These are phyloP conservation scores for Rhizopogon sp. DNA, from an alignment of 768 basidiomycete species.

Conservation along the genomic window DNA sequence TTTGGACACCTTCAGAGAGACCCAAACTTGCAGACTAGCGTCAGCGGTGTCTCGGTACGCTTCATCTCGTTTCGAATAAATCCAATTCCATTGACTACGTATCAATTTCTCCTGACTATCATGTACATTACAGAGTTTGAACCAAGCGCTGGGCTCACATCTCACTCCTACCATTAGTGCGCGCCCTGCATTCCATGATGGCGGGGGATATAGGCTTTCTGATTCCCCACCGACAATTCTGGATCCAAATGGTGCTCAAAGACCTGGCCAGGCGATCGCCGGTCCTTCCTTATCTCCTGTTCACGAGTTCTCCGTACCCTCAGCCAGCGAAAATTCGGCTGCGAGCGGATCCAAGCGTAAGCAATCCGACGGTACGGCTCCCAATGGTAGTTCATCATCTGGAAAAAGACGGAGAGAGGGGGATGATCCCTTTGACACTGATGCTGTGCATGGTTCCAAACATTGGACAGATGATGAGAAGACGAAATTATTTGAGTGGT, in stretches of 20 bases:
- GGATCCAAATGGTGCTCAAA: constrained; percentile 21
- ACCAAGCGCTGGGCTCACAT: constrained; percentile 56
- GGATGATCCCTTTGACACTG: constrained; percentile 26
- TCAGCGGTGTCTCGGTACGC: constrained; percentile 57
- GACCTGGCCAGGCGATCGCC: constrained; percentile 22
- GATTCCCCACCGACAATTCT: constrained; percentile 28
- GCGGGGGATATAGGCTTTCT: constrained; percentile 18
- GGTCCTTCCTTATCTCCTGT: constrained; percentile 25
- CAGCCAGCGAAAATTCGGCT: constrained; percentile 20
- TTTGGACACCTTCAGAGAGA: constrained; percentile 60
- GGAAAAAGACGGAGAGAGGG: constrained; percentile 27
- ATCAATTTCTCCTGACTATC: constrained; percentile 8
- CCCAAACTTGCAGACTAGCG: constrained; percentile 35
- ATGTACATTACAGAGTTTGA: constrained; percentile 40
- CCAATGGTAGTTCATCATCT: constrained; percentile 16
- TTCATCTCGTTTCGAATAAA: constrained; percentile 20
- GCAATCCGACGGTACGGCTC: constrained; percentile 32
- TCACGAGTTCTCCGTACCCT: constrained; percentile 27
- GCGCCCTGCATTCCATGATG: constrained; percentile 28
- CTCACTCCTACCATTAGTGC: constrained; percentile 33
- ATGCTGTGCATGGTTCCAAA: constrained; percentile 59
- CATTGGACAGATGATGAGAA: constrained; percentile 88
- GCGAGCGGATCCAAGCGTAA: constrained; percentile 37
- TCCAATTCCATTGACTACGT: constrained; percentile 19
- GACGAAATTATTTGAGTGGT: constrained; percentile 70